Percentiles rank a stretch among this genome's conserved stretches.
These are phyloP conservation scores for Eragrostis nindensis DNA, from an alignment of 176 grass and related monocot species.

Conservation along the genomic window DNA sequence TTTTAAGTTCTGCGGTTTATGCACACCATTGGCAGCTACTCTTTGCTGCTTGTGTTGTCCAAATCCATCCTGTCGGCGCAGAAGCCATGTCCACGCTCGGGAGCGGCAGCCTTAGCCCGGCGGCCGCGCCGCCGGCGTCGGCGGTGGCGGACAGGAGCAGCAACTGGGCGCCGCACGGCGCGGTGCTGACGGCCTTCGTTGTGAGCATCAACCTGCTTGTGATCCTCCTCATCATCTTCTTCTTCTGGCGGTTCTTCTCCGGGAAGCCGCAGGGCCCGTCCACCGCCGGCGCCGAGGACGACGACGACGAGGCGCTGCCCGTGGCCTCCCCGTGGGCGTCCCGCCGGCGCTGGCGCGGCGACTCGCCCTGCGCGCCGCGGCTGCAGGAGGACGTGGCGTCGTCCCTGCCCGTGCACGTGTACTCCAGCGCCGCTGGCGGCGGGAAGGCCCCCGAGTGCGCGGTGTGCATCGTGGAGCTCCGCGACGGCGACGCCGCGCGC, in stretches of 20 bases:
- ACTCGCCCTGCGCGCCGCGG: background rate
- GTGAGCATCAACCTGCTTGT: slow-evolving; percentile 59
- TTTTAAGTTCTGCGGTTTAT: slow-evolving; percentile 16
- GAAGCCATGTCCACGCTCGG: slow-evolving; percentile 37
- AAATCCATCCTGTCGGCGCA: slow-evolving; percentile 1
- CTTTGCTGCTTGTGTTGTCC: background rate
- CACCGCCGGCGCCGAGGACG: background rate
- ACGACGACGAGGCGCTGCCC: slow-evolving; percentile 24
- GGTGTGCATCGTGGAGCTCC: slow-evolving; percentile 69
- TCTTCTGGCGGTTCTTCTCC: slow-evolving; percentile 71
- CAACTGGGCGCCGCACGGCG: slow-evolving; percentile 43
- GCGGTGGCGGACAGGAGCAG: background rate
- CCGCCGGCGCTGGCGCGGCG: background rate
- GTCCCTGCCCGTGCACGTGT: slow-evolving; percentile 47
- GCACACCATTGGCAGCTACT: slow-evolving; percentile 2
- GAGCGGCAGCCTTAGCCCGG: slow-evolving; percentile 2
- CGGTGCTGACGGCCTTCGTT: slow-evolving; percentile 39
- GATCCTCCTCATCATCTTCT: slow-evolving; percentile 59
- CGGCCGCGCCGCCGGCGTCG: slow-evolving; percentile 37
- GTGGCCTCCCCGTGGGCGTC: slow-evolving; percentile 31
- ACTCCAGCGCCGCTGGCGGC: background rate
- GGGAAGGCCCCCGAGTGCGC: slow-evolving; percentile 50
- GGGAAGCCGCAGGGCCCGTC: slow-evolving; percentile 24
- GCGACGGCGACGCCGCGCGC: slow-evolving; percentile 50
- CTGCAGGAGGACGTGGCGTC: slow-evolving; percentile 3